Evolutionary conservation across 345 rosid genomes (phyloP).

Genomic region (Trapa incisa): DNA sequence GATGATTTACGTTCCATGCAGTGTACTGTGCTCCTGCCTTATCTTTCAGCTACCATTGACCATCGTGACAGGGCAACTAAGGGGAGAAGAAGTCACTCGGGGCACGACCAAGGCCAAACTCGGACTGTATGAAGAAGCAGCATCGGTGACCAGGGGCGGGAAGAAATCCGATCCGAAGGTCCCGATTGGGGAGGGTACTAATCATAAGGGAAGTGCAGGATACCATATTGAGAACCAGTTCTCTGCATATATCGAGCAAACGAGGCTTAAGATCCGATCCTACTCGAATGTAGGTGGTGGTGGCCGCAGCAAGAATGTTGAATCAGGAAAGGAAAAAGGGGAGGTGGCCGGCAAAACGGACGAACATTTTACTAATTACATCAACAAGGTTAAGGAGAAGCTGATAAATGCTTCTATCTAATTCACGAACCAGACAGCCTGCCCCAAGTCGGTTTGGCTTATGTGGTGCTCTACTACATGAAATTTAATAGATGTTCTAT

Average conservation of each 20-base stretch:
- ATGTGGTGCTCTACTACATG: not conserved
- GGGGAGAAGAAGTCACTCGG: not conserved
- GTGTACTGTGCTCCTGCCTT: not conserved
- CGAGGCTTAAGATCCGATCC: conserved; percentile 1
- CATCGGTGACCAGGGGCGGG: not conserved
- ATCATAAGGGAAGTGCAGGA: not conserved
- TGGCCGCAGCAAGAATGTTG: not conserved
- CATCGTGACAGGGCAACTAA: not conserved
- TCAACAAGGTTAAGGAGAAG: not conserved
- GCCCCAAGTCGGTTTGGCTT: not conserved
- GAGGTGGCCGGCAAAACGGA: not conserved
- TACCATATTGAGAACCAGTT: conserved; percentile 1
- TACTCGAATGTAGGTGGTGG: conserved; percentile 2
- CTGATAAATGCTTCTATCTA: not conserved
- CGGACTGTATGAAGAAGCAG: not conserved
- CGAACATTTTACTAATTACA: not conserved
- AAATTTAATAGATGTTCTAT: not conserved
- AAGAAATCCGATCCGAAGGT: not conserved
- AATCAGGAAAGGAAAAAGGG: not conserved
- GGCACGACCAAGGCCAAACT: not conserved
- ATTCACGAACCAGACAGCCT: not conserved
- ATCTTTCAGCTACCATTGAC: not conserved
- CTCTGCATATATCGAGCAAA: conserved; percentile 2
- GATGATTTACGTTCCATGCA: not conserved
- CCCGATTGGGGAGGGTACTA: not conserved